A percentile compares a stretch with the other conserved stretches of the same genome.
Evolutionary conservation across 192 early-diverging fungal species (phyloP).

Genomic region (Dissophora ornata): DNA sequence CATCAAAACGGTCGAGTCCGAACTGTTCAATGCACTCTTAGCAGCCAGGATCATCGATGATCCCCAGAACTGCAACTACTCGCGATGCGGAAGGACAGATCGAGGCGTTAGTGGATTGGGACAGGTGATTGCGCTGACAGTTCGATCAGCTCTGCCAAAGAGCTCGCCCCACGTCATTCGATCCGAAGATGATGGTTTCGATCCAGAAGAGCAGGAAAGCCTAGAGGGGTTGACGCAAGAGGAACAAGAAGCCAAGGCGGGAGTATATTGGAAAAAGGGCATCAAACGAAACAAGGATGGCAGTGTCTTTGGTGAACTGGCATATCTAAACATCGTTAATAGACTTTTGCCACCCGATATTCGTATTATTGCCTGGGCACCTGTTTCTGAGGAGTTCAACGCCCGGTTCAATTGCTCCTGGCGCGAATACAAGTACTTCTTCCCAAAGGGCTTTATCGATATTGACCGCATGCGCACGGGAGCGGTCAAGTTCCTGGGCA

Average conservation of each 20-base stretch:
- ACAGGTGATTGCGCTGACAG: conserved; percentile 85
- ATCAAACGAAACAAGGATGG: conserved; percentile 46
- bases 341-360: conserved; percentile 88
- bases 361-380: conserved; percentile 91
- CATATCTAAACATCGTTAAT: conserved; percentile 88
- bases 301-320: conserved; percentile 69
- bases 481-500: conserved; percentile 75
- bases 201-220: conserved; percentile 7
- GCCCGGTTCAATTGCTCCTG: conserved; percentile 88
- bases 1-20: conserved; percentile 83
- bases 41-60: conserved; percentile 80
- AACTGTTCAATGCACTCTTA: conserved; percentile 84
- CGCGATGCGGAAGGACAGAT: conserved; percentile 88
- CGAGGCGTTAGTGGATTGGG: conserved; percentile 92
- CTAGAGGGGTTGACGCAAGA: conserved; percentile 21
- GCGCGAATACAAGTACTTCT: conserved; percentile 94
- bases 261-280: conserved; percentile 36
- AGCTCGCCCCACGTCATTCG: conserved; percentile 56
- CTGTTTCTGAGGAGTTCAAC: conserved; percentile 79
- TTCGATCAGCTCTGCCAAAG: conserved; percentile 72
- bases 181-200: conserved; percentile 38
- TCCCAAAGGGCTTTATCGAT: conserved; percentile 74
- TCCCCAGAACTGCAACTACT: conserved; percentile 76
- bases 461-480: conserved; percentile 82
- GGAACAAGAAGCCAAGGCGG: conserved; percentile 31